Evolutionary conservation across 345 rosid species (phyloP).

Genomic region (Citrus medica): DNA sequence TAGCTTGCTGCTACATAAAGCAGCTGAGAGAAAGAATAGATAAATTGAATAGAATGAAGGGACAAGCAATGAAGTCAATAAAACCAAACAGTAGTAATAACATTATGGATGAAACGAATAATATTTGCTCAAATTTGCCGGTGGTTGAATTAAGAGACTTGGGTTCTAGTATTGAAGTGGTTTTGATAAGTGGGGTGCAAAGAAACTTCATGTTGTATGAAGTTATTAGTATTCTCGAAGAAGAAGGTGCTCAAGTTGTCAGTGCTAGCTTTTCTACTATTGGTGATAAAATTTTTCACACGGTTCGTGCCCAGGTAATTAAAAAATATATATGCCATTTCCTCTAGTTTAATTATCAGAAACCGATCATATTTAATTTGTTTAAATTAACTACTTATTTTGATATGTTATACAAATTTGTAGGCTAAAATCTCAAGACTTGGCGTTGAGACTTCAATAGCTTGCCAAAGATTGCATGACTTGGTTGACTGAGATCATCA

Average conservation of each 20-base stretch:
- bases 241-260: conserved; percentile 63
- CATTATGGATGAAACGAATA: background rate
- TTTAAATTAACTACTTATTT: background rate
- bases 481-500: conserved; percentile 7
- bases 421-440: conserved; percentile 44
- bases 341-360: background rate
- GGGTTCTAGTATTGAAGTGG: conserved; percentile 40
- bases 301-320: conserved; percentile 51
- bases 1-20: conserved; percentile 44
- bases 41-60: conserved; percentile 34
- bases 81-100: background rate
- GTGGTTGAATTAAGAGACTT: conserved; percentile 36
- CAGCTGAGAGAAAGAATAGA: conserved; percentile 36
- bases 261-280: conserved; percentile 34
- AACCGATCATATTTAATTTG: background rate
- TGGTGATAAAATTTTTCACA: conserved; percentile 45
- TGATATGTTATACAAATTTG: background rate
- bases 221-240: conserved; percentile 37
- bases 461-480: conserved; percentile 33
- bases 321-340: too few species aligned
- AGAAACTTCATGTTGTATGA: conserved; percentile 38
- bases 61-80: conserved; percentile 15
- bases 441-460: conserved; percentile 48
- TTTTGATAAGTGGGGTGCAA: conserved; percentile 33
- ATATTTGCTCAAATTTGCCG: conserved; percentile 18